A percentile compares a stretch with the other conserved stretches of the same genome.
Conservation (phyloP, 1,284 basidiomycete genomes). For the Fomes fomentarius region DNA sequence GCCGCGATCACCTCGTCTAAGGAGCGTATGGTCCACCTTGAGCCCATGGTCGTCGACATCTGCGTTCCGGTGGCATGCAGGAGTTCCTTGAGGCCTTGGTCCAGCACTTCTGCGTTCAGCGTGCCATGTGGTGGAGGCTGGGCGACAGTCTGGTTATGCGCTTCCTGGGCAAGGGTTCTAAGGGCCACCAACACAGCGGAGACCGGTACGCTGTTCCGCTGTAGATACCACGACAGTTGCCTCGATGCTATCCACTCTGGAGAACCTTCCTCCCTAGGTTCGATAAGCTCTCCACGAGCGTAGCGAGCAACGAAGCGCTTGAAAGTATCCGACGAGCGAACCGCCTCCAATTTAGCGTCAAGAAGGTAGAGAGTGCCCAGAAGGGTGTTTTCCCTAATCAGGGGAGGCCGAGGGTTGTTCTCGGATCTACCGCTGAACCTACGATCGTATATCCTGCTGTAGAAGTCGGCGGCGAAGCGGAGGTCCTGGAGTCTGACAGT, state of each 20-base stretch:
- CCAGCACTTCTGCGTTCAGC: slow-evolving; percentile 46
- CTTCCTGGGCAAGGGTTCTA: slow-evolving; percentile 59
- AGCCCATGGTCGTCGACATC: slow-evolving; percentile 65
- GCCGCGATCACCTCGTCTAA: slow-evolving; percentile 62
- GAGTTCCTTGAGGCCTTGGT: slow-evolving; percentile 68
- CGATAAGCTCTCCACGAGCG: slow-evolving; percentile 38
- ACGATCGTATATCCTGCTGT: slow-evolving; percentile 69
- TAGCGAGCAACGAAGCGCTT: slow-evolving; percentile 52
- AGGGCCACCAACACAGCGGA: slow-evolving; percentile 63
- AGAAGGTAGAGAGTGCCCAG: slow-evolving; percentile 63
- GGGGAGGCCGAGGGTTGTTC: slow-evolving; percentile 62
- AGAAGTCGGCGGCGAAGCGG: slow-evolving; percentile 72
- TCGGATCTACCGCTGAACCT: slow-evolving; percentile 69
- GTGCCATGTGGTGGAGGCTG: slow-evolving; percentile 56
- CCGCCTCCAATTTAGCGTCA: slow-evolving; percentile 54
- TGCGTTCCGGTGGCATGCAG: slow-evolving; percentile 67
- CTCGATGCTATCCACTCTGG: slow-evolving; percentile 34
- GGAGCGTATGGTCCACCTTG: slow-evolving; percentile 68
- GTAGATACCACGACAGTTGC: slow-evolving; percentile 60
- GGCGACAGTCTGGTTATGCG: slow-evolving; percentile 55
- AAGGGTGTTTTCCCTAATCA: slow-evolving; percentile 71
- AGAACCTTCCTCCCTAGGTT: slow-evolving; percentile 36
- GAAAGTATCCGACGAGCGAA: slow-evolving; percentile 51
- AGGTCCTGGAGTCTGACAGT: slow-evolving; percentile 71
- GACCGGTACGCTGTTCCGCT: slow-evolving; percentile 67